Base-by-base conservation (phyloP, 2,329 filamentous ascomycete genomes). In the Fusarium avenaceum region DNA sequence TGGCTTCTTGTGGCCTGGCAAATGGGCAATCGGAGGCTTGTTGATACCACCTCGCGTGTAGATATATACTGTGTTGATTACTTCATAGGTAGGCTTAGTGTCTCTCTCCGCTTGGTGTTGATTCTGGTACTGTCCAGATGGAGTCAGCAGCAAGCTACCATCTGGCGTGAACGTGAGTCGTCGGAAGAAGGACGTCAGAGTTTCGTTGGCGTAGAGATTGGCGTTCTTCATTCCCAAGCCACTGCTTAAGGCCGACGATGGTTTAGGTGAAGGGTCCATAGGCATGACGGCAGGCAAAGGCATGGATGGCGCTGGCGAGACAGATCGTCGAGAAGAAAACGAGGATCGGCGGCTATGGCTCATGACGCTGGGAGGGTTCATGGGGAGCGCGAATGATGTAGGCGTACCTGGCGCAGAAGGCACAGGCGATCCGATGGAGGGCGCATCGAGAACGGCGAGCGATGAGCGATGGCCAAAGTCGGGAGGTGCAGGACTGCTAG, bases 51-150 rank as follows among this genome's bases (percentile, higher is more conserved):
- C 96, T 72, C 96, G 87, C 0, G 95, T 97, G 79, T 99, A 99
- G 54, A 99, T 96, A 80, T 99, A 99, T 22, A 99, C 96, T 0
- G 96, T 99, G 76, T 99, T 99, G 73, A 92, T 94, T 51, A 97
- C 87, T 70, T 99, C 95, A 72, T 96, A 95, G 1, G 86, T 86
- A 1, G 89, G 86, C 78, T 94, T 97, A 3, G 84, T 81, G 65
- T 94, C 92, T 48, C 87, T 87, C 22, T 90, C 82, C 3, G 77
- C 69, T 47, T 89, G 87, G 69, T 93, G 88, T 50, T 93, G 88
- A 3, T 91, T 92, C 77, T 97, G 96, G 80, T 96, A 98, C 76
- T 98, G 96, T 9, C 96, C 96, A 3, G 96, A 95, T 3, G 96
- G 96, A 0, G 96, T 99, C 67, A 99, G 90, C 6, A 99, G 85